Conservation (phyloP, 176 grass and related monocot species). For the bread wheat (Triticum aestivum) region DNA sequence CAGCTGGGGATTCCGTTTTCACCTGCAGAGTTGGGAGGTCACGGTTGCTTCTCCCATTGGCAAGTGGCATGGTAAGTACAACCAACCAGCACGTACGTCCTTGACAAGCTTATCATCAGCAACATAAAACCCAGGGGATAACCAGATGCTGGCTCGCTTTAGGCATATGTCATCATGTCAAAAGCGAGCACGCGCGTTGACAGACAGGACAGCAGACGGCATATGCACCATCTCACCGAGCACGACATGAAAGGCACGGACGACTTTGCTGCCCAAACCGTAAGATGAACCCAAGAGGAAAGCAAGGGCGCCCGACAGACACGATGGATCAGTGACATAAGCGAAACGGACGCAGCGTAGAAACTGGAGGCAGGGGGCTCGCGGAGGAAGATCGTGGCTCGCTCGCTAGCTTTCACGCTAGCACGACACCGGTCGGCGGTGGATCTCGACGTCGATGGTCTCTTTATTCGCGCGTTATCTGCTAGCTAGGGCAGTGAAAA, state of each 20-base stretch:
- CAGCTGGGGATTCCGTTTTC: not conserved
- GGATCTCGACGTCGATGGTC: slow-evolving; percentile 5
- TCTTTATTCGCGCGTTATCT: not conserved
- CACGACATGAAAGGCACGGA: not conserved
- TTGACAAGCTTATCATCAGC: not conserved
- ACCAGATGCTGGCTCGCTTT: not conserved
- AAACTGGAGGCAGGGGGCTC: not conserved
- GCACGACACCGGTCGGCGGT: slow-evolving; percentile 25
- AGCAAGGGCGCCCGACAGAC: not conserved
- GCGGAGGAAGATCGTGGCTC: slow-evolving; percentile 5
- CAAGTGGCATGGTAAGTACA: not conserved
- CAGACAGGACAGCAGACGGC: not conserved
- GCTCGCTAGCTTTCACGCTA: slow-evolving; percentile 5
- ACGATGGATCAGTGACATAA: not conserved
- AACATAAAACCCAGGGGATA: not conserved
- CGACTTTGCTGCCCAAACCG: not conserved
- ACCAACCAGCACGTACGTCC: not conserved
- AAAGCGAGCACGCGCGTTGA: slow-evolving; percentile 10
- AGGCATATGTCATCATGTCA: not conserved
- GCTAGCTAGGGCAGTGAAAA: not conserved
- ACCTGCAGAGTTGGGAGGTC: not conserved
- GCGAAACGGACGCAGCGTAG: not conserved
- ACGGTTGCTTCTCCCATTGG: slow-evolving; percentile 21
- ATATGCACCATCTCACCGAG: not conserved
- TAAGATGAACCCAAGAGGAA: not conserved